Evolutionary conservation across 768 basidiomycete genomes (phyloP).

Genomic region (Suillus discolor): DNA sequence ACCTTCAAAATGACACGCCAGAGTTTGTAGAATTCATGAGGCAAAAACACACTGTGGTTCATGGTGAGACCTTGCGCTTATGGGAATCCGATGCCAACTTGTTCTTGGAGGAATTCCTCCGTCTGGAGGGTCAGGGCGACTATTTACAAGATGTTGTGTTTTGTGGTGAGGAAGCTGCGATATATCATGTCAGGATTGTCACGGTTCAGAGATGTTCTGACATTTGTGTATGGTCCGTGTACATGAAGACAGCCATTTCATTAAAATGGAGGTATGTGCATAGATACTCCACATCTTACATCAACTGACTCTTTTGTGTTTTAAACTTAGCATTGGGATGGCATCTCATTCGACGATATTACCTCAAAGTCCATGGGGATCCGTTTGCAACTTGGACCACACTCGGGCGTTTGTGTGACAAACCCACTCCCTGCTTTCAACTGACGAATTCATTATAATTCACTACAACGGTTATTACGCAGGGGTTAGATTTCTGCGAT

Average conservation of each 20-base stretch:
- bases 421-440: slow-evolving; percentile 3
- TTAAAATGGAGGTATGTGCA: not conserved
- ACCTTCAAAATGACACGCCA: too few species aligned
- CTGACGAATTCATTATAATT: not conserved
- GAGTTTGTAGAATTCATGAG: not conserved
- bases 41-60: not conserved
- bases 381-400: slow-evolving; percentile 28
- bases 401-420: slow-evolving; percentile 9
- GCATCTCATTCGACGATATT: slow-evolving; percentile 15
- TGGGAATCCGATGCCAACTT: too few species aligned
- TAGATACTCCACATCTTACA: not conserved
- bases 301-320: not conserved
- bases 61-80: too few species aligned
- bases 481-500: too few species aligned
- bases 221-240: not conserved
- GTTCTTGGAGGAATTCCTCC: too few species aligned
- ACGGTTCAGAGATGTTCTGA: too few species aligned
- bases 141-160: too few species aligned
- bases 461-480: too few species aligned
- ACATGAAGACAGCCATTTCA: not conserved
- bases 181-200: not conserved
- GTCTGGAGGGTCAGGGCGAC: too few species aligned
- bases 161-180: not conserved
- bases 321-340: slow-evolving; percentile 19
- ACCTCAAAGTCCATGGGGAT: slow-evolving; percentile 23